Percentiles rank a stretch among this genome's conserved stretches.
Evolutionary conservation across 805 yeast genomes (phyloP).

Genomic region (Suhomyces sp.): DNA sequence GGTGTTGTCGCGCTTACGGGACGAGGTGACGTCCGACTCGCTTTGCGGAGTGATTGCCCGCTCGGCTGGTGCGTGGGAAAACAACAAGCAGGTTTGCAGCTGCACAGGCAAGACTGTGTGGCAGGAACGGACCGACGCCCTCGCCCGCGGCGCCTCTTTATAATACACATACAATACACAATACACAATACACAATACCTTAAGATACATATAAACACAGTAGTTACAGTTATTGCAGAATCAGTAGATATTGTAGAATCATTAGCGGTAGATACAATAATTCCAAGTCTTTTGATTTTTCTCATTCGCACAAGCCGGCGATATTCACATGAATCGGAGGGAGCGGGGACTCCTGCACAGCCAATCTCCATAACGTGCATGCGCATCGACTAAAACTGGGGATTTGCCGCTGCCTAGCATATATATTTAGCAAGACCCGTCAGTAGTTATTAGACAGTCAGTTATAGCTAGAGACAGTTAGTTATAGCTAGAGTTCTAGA

Average conservation of each 20-base stretch:
- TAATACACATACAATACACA: too few species aligned
- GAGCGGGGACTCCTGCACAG: background rate
- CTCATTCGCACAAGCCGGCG: too few species aligned
- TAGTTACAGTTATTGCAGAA: too few species aligned
- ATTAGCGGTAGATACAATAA: too few species aligned
- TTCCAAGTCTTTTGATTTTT: too few species aligned
- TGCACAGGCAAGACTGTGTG: slow-evolving; percentile 95
- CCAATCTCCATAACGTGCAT: background rate
- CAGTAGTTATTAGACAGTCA: too few species aligned
- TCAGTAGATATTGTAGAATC: too few species aligned
- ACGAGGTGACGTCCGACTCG: slow-evolving; percentile 40
- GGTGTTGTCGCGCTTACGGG: slow-evolving; percentile 42
- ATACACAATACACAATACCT: too few species aligned
- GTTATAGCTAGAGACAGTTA: too few species aligned
- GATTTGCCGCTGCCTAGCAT: background rate
- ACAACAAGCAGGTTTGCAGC: slow-evolving; percentile 86
- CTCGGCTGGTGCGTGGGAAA: slow-evolving; percentile 97
- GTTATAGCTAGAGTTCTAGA: too few species aligned
- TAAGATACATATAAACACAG: too few species aligned
- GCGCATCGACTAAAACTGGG: background rate
- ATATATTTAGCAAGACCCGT: too few species aligned
- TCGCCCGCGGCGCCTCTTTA: slow-evolving; percentile 49
- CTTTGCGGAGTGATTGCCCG: slow-evolving; percentile 90
- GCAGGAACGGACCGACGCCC: slow-evolving; percentile 87
- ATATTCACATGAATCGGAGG: background rate